Conservation (phyloP, 2,329 filamentous ascomycete genomes). For the Knufia petricola region DNA sequence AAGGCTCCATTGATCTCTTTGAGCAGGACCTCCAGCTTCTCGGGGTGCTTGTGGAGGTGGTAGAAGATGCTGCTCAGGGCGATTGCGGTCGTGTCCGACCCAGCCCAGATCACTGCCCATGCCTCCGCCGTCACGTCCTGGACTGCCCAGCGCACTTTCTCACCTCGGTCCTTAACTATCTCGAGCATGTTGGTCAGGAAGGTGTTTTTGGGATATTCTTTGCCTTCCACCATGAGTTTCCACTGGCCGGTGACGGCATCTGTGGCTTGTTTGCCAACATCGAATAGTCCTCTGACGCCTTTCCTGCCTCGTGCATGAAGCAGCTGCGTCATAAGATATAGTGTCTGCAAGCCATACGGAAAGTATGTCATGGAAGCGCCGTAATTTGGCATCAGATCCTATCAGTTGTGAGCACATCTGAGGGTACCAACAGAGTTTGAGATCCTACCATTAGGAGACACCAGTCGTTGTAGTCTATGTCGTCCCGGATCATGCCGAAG, state of each 20-base stretch:
- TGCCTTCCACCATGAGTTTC: not conserved
- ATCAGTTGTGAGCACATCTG: not conserved
- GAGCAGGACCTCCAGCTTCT: conserved; percentile 31
- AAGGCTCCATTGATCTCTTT: conserved; percentile 38
- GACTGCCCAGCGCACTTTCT: conserved; percentile 13
- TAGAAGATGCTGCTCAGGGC: conserved; percentile 28
- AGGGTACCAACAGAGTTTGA: not conserved
- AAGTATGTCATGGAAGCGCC: not conserved
- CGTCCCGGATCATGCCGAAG: conserved; percentile 17
- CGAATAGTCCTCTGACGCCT: not conserved
- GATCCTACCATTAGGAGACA: conserved; percentile 15
- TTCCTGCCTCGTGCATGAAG: not conserved
- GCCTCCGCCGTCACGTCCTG: conserved; percentile 16
- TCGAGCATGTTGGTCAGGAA: conserved; percentile 17
- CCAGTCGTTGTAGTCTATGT: conserved; percentile 19
- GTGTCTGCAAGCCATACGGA: not conserved
- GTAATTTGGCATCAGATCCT: not conserved
- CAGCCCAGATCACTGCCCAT: conserved; percentile 8
- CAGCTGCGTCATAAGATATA: not conserved
- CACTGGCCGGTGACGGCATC: not conserved
- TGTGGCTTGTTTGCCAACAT: not conserved
- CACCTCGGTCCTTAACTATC: conserved; percentile 13
- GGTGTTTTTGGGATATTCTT: conserved; percentile 1
- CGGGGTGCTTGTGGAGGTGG: conserved; percentile 24
- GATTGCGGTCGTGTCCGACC: conserved; percentile 26